These are phyloP conservation scores for Borealophlyctis nickersoniae DNA, from an alignment of 192 early-diverging fungal species.

Conservation along the genomic window DNA sequence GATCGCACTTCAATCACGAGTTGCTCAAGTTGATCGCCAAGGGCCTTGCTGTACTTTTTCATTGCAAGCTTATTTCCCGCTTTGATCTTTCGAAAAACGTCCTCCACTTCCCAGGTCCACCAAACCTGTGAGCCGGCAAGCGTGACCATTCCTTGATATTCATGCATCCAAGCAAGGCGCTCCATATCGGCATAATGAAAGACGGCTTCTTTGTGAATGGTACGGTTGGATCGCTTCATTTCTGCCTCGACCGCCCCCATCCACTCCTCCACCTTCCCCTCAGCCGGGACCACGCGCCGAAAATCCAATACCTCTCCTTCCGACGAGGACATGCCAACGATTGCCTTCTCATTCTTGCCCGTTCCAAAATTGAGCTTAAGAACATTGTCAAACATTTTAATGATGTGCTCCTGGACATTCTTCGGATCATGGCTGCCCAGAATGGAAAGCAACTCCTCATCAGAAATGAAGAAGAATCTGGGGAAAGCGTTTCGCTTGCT, in stretches of 20 bases:
- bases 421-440: slow-evolving; percentile 57
- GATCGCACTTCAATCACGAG: slow-evolving; percentile 52
- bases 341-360: slow-evolving; percentile 56
- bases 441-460: slow-evolving; percentile 64
- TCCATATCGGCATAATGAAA: slow-evolving; percentile 59
- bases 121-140: slow-evolving; percentile 61
- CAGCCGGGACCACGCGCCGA: slow-evolving; percentile 40
- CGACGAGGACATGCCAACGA: slow-evolving; percentile 56
- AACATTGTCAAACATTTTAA: slow-evolving; percentile 65
- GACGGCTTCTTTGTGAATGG: slow-evolving; percentile 60
- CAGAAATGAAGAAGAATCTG: slow-evolving; percentile 61
- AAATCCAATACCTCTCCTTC: slow-evolving; percentile 57
- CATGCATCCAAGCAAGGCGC: slow-evolving; percentile 49
- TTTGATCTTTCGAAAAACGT: slow-evolving; percentile 57
- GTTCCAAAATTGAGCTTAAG: slow-evolving; percentile 61
- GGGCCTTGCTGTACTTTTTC: slow-evolving; percentile 53
- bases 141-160: slow-evolving; percentile 59
- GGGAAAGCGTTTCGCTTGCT: slow-evolving; percentile 60
- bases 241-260: slow-evolving; percentile 57
- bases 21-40: slow-evolving; percentile 53
- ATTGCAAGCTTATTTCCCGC: slow-evolving; percentile 57
- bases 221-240: slow-evolving; percentile 60
- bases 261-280: slow-evolving; percentile 61
- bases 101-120: slow-evolving; percentile 70
- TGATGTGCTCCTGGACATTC: slow-evolving; percentile 63